Evolutionary conservation across 805 yeast genomes (phyloP).

Genomic region (Kluyveromyces dobzhanskii): DNA sequence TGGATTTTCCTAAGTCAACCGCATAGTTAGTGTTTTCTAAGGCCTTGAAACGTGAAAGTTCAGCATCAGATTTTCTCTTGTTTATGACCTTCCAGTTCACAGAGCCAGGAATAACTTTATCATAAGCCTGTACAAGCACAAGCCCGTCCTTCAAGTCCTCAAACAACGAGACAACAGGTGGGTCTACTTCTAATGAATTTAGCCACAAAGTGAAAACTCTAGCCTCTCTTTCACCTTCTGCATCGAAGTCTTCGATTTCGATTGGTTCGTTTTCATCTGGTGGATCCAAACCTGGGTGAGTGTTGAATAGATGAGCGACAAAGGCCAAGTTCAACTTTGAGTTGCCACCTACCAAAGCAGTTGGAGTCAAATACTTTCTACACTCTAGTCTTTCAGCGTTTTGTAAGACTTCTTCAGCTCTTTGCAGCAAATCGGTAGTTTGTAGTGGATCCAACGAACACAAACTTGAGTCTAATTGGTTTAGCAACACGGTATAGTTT

Average conservation of each 20-base stretch:
- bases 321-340: conserved; percentile 95
- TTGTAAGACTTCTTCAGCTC: conserved; percentile 80
- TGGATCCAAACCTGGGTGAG: conserved; percentile 94
- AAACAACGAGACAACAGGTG: conserved; percentile 82
- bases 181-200: conserved; percentile 92
- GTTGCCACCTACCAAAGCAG: conserved; percentile 88
- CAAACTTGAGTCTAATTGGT: conserved; percentile 76
- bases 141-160: conserved; percentile 94
- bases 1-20: conserved; percentile 91
- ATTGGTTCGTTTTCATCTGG: conserved; percentile 84
- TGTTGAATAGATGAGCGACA: conserved; percentile 94
- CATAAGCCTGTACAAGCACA: conserved; percentile 82
- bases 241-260: conserved; percentile 96
- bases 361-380: conserved; percentile 91
- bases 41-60: conserved; percentile 85
- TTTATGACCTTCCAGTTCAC: conserved; percentile 75
- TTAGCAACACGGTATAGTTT: conserved; percentile 79
- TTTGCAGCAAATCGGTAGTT: conserved; percentile 58
- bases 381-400: conserved; percentile 90
- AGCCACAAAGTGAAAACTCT: conserved; percentile 97
- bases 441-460: conserved; percentile 82
- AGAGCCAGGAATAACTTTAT: conserved; percentile 90
- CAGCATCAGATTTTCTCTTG: conserved; percentile 63
- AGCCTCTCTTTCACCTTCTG: conserved; percentile 99
- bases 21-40: conserved; percentile 97